Conservation (phyloP, 805 yeast genomes). For the Lipomyces orientalis region DNA sequence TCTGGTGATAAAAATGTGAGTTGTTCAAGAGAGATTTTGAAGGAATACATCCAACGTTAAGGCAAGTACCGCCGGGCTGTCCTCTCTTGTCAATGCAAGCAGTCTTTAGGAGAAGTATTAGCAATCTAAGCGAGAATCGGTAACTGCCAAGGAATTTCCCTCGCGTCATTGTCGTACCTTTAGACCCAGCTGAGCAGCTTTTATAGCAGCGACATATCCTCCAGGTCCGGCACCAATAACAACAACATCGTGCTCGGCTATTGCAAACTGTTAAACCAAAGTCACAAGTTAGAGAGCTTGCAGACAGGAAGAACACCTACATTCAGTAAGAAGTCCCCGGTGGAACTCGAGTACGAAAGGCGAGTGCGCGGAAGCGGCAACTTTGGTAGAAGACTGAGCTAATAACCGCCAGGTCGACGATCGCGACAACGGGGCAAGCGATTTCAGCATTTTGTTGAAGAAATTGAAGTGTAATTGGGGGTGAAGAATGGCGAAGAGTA, state of each 20-base stretch:
- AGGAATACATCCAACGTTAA: slow-evolving; percentile 99
- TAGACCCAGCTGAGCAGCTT: slow-evolving; percentile 94
- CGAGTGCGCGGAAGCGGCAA: slow-evolving; percentile 11
- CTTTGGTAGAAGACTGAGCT: slow-evolving; percentile 17
- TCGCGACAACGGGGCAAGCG: slow-evolving; percentile 15
- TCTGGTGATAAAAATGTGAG: slow-evolving; percentile 89
- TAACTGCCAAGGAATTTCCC: neutral
- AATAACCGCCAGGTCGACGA: slow-evolving; percentile 19
- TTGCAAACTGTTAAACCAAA: neutral
- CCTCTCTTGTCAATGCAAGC: slow-evolving; percentile 99
- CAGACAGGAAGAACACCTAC: slow-evolving; percentile 15
- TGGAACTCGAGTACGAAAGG: slow-evolving; percentile 18
- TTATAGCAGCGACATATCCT: slow-evolving; percentile 98
- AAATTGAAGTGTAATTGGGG: neutral
- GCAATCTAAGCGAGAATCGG: neutral
- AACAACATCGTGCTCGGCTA: slow-evolving; percentile 78
- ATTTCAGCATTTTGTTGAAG: slow-evolving; percentile 10
- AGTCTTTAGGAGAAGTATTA: slow-evolving; percentile 50
- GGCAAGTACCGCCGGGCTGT: slow-evolving; percentile 94
- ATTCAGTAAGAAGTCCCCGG: slow-evolving; percentile 34
- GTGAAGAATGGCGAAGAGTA: neutral
- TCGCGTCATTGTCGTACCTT: slow-evolving; percentile 46
- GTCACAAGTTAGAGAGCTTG: neutral
- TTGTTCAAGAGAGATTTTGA: slow-evolving; percentile 95
- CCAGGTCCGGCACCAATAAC: slow-evolving; percentile 99